These are phyloP conservation scores for Cercospora beticola DNA, from an alignment of 2,329 filamentous ascomycete genomes.

Conservation along the genomic window DNA sequence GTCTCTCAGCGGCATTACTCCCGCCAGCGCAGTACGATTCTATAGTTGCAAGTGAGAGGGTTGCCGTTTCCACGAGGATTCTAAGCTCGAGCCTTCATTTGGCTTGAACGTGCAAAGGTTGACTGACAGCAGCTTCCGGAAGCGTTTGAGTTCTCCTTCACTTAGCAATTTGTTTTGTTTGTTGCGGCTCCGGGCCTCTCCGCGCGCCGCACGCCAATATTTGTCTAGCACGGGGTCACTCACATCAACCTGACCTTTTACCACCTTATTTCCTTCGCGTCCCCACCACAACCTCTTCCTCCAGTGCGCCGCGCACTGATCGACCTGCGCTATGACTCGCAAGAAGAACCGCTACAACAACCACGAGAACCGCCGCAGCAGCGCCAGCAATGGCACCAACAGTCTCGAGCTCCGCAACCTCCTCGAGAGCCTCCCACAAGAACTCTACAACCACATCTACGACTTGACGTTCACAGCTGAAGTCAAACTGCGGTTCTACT, in stretches of 20 bases:
- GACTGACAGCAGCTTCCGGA: neutral
- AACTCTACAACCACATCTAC: neutral
- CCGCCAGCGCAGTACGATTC: neutral
- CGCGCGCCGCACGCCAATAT: neutral
- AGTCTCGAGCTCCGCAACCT: neutral
- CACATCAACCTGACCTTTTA: neutral
- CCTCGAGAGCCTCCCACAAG: neutral
- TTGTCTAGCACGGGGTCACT: neutral
- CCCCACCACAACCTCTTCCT: neutral
- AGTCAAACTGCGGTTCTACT: neutral
- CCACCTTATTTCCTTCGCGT: neutral
- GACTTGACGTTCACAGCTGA: neutral
- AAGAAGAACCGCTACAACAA: neutral
- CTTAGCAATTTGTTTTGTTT: neutral
- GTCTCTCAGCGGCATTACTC: no score
- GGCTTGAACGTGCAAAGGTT: neutral
- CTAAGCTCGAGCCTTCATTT: neutral
- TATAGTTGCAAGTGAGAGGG: neutral
- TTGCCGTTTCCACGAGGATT: neutral
- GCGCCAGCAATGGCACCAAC: neutral
- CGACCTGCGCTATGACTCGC: neutral
- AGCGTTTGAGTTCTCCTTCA: neutral
- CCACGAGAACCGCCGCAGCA: neutral
- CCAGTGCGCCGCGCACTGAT: neutral
- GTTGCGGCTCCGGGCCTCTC: neutral